phyloP scores from a whole-genome alignment of 2,329 filamentous ascomycete genomes.

The Fusarium abutilonis region DNA sequence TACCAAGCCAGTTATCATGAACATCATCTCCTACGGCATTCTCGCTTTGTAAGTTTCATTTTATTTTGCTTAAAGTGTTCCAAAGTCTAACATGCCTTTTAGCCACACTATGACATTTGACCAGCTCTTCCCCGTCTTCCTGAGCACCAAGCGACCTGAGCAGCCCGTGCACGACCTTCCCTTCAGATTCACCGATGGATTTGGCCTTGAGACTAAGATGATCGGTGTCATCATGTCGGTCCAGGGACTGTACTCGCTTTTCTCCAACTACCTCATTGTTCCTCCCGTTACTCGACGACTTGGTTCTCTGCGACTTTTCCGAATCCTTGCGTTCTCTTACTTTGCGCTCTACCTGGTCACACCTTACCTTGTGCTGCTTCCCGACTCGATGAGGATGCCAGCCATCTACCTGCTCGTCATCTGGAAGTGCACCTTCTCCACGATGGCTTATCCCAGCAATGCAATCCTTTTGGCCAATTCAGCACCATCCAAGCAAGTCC shows the following conservation, averaged over 20 bases:
- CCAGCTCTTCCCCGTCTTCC: slow-evolving; percentile 89
- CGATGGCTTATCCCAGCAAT: slow-evolving; percentile 89
- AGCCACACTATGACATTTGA: slow-evolving; percentile 98
- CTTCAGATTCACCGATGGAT: slow-evolving; percentile 89
- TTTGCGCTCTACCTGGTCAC: slow-evolving; percentile 87
- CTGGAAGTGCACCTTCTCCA: slow-evolving; percentile 93
- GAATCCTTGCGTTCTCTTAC: slow-evolving; percentile 82
- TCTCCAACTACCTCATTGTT: slow-evolving; percentile 86
- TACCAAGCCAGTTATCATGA: slow-evolving; percentile 84
- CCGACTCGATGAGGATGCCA: slow-evolving; percentile 73
- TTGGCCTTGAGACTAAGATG: slow-evolving; percentile 81
- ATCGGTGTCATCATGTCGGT: slow-evolving; percentile 90
- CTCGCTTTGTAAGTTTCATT: slow-evolving; percentile 83
- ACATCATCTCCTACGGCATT: slow-evolving; percentile 90
- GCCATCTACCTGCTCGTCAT: slow-evolving; percentile 82
- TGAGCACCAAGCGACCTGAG: slow-evolving; percentile 72
- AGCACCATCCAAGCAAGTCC: slow-evolving; percentile 81
- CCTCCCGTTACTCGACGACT: slow-evolving; percentile 78
- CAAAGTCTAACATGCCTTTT: slow-evolving; percentile 31
- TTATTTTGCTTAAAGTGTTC: background rate
- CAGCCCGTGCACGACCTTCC: slow-evolving; percentile 70
- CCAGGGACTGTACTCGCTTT: slow-evolving; percentile 89
- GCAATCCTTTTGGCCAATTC: slow-evolving; percentile 90
- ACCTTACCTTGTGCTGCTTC: slow-evolving; percentile 88
- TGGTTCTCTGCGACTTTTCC: slow-evolving; percentile 83